Evolutionary conservation across 2,329 filamentous ascomycete genomes (phyloP).

Genomic region (Fusarium decemcellulare): DNA sequence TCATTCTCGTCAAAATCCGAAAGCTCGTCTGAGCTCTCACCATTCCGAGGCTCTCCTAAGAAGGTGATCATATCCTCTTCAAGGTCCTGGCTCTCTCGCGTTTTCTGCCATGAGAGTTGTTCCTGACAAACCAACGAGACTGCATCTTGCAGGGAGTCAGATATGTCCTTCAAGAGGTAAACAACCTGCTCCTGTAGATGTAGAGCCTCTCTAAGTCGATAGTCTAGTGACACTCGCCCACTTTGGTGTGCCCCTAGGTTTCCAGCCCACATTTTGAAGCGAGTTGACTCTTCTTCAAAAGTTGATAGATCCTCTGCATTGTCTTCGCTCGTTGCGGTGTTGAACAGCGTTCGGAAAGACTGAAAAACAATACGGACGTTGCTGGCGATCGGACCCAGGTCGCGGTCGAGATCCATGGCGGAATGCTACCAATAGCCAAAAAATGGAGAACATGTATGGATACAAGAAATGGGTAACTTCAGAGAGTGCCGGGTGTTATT

Average conservation of each 20-base stretch:
- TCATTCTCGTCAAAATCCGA: conserved; percentile 4
- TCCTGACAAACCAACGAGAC: rapidly evolving
- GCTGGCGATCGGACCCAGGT: conserved; percentile 6
- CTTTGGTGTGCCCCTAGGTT: conserved; percentile 36
- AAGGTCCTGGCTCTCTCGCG: neutral
- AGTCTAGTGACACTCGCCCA: conserved; percentile 29
- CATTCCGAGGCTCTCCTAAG: rapidly evolving
- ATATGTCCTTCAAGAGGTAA: conserved; percentile 40
- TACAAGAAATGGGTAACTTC: too few species aligned
- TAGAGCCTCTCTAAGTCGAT: conserved; percentile 37
- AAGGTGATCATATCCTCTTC: neutral
- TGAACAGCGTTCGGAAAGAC: conserved; percentile 1
- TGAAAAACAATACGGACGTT: neutral
- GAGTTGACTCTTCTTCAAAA: neutral
- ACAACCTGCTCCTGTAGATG: conserved; percentile 38
- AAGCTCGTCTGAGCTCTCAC: neutral
- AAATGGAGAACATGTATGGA: too few species aligned
- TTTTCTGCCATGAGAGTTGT: rapidly evolving
- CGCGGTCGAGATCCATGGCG: neutral
- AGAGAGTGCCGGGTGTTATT: too few species aligned
- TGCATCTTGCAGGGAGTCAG: conserved; percentile 11
- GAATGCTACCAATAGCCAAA: too few species aligned
- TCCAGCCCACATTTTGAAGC: conserved; percentile 42
- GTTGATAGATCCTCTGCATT: rapidly evolving
- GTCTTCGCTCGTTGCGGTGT: neutral